Evolutionary conservation across 768 basidiomycete genomes (phyloP).

Genomic region (Pleurotus giganteus): DNA sequence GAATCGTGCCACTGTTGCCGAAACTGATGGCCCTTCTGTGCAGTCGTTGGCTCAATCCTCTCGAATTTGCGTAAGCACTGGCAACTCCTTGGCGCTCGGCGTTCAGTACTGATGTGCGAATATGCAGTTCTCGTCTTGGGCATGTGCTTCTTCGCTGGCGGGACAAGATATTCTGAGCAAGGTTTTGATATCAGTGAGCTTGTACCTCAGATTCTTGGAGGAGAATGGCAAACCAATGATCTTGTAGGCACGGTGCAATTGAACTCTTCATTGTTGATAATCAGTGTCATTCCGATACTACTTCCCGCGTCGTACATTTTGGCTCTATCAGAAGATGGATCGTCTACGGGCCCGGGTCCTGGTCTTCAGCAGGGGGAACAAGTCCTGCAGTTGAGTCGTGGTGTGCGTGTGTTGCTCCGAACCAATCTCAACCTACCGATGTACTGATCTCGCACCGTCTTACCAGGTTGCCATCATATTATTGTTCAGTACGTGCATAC

Average conservation of each 20-base stretch:
- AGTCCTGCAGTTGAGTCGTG: slow-evolving; percentile 70
- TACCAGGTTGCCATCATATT: slow-evolving; percentile 71
- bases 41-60: slow-evolving; percentile 85
- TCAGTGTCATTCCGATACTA: slow-evolving; percentile 78
- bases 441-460: neutral
- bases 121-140: slow-evolving; percentile 72
- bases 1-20: too few relatives aligned
- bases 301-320: slow-evolving; percentile 78
- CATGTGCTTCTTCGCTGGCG: slow-evolving; percentile 91
- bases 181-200: slow-evolving; percentile 70
- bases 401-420: slow-evolving; percentile 53
- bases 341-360: too few relatives aligned
- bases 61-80: slow-evolving; percentile 77
- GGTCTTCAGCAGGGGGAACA: slow-evolving; percentile 34
- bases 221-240: neutral
- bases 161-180: slow-evolving; percentile 74
- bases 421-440: neutral
- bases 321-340: slow-evolving; percentile 21
- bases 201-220: slow-evolving; percentile 19
- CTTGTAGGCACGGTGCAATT: slow-evolving; percentile 56
- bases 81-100: slow-evolving; percentile 11
- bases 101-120: neutral
- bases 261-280: slow-evolving; percentile 71
- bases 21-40: slow-evolving; percentile 11
- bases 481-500: slow-evolving; percentile 56